These are phyloP conservation scores for Hypericum perforatum DNA, from an alignment of 345 rosid species.

Conservation along the genomic window DNA sequence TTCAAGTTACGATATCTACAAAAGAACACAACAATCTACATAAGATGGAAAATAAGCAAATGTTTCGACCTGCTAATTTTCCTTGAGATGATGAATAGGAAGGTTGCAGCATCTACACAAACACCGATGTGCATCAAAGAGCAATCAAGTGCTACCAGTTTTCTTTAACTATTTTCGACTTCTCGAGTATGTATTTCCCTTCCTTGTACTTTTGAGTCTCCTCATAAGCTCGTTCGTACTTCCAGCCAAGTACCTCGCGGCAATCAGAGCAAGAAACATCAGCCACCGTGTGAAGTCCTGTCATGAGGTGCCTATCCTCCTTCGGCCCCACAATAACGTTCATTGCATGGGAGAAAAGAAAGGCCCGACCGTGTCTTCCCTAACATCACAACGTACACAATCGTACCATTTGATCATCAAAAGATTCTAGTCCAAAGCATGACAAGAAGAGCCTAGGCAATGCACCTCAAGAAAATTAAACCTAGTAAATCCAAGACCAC, in stretches of 20 bases:
- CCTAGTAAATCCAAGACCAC: no score
- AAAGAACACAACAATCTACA: no score
- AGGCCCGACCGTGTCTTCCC: constrained; percentile 86
- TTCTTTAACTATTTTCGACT: constrained; percentile 62
- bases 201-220: constrained; percentile 72
- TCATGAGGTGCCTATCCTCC: constrained; percentile 64
- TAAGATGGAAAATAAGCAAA: no score
- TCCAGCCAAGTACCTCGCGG: constrained; percentile 72
- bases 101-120: constrained; percentile 10
- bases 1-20: no score
- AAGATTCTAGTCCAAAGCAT: no score
- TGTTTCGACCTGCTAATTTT: background rate
- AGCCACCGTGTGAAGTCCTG: constrained; percentile 85
- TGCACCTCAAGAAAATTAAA: no score
- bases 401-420: no score
- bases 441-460: no score
- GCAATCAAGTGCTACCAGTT: constrained; percentile 42
- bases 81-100: constrained; percentile 19
- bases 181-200: constrained; percentile 83
- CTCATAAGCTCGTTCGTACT: constrained; percentile 70
- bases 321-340: constrained; percentile 53
- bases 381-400: constrained; percentile 6
- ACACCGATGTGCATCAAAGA: constrained; percentile 15
- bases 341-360: constrained; percentile 82
- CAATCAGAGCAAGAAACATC: constrained; percentile 67